phyloP scores from a whole-genome alignment of 2,329 filamentous ascomycete genomes.

The Cryphonectria carpinicola region DNA sequence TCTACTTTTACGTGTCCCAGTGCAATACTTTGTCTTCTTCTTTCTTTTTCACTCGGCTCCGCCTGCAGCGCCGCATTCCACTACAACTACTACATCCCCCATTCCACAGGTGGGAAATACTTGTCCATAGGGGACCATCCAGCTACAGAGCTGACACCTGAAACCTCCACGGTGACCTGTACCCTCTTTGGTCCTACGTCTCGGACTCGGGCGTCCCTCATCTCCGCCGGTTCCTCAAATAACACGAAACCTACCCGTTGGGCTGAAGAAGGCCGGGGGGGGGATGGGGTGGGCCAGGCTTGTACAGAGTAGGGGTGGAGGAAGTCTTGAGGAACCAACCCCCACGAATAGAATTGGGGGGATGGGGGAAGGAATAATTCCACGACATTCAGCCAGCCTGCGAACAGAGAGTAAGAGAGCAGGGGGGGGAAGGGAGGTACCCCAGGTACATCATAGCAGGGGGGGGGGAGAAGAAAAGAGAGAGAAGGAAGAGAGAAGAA shows the following conservation, averaged over 20 bases:
- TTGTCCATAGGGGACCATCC: background rate
- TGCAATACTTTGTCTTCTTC: background rate
- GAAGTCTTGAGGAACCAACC: background rate
- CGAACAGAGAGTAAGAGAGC: background rate
- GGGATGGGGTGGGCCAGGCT: background rate
- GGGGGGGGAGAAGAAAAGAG: background rate
- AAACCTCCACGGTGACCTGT: constrained; percentile 7
- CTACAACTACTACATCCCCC: background rate
- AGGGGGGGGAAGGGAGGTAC: background rate
- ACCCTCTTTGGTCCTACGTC: constrained; percentile 13
- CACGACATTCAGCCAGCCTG: constrained; percentile 7
- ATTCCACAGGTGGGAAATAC: background rate
- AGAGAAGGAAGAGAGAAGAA: background rate
- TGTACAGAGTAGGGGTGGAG: too few relatives aligned
- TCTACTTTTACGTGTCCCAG: background rate
- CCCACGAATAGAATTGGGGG: constrained; percentile 7
- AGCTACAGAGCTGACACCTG: background rate
- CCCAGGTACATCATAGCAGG: background rate
- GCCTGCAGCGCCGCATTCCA: background rate
- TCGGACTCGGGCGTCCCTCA: constrained; percentile 15
- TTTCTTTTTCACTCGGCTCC: background rate
- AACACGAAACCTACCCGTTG: constrained; percentile 12
- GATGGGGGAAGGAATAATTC: background rate
- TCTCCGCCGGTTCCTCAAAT: constrained; percentile 12
- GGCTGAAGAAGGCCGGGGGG: background rate